Conservation (phyloP, 345 rosid species). For the Turritis glabra region DNA sequence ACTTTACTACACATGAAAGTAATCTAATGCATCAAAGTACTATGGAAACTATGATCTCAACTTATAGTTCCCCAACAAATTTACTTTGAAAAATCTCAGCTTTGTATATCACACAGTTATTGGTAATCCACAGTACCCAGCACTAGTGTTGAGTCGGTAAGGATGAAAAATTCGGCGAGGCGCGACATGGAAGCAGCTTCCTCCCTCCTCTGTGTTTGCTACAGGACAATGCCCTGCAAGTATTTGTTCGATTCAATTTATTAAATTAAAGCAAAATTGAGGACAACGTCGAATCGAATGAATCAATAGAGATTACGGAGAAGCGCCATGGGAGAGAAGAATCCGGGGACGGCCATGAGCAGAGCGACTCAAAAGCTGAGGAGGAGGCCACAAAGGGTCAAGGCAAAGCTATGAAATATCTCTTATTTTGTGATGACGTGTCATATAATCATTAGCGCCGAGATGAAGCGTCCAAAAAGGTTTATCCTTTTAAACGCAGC, state of each 20-base stretch:
- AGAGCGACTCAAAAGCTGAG: slow-evolving; percentile 46
- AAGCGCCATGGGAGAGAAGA: slow-evolving; percentile 53
- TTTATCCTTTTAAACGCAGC: background rate
- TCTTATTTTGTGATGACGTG: slow-evolving; percentile 23
- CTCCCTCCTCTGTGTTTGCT: slow-evolving; percentile 48
- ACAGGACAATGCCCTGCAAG: slow-evolving; percentile 53
- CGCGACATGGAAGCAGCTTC: slow-evolving; percentile 40
- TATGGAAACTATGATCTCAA: background rate
- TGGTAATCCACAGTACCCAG: slow-evolving; percentile 47
- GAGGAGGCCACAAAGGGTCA: background rate
- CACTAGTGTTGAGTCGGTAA: slow-evolving; percentile 38
- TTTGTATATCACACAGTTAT: background rate
- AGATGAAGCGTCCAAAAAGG: no score
- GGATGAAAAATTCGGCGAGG: slow-evolving; percentile 44
- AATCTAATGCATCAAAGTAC: background rate
- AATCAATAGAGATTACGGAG: slow-evolving; percentile 51
- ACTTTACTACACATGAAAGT: background rate
- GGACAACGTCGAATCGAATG: background rate
- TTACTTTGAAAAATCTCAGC: background rate
- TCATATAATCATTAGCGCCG: no score
- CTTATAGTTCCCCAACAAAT: background rate
- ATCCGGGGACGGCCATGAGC: slow-evolving; percentile 61
- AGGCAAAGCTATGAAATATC: background rate
- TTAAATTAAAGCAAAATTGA: background rate
- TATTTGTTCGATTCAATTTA: background rate